phyloP scores from a whole-genome alignment of 1,284 basidiomycete genomes.

The Phlebopus sp. region DNA sequence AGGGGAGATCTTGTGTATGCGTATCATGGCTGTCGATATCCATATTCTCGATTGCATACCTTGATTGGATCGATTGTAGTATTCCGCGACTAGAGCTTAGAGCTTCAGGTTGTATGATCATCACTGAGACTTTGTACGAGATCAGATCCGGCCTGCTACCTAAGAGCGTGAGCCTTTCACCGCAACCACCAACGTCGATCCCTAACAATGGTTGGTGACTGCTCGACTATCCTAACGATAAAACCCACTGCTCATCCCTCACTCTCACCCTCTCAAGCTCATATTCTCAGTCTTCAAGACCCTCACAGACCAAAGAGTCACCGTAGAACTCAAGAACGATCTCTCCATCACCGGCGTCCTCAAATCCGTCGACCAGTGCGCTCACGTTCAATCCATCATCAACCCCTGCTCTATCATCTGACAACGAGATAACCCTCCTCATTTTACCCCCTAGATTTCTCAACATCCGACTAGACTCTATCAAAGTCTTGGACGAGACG shows the following conservation, averaged over 20 bases:
- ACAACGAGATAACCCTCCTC: too few relatives aligned
- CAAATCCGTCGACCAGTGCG: slow-evolving; percentile 97
- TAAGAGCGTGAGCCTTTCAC: too few relatives aligned
- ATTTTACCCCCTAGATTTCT: slow-evolving; percentile 69
- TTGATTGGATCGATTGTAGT: too few relatives aligned
- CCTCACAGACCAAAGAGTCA: slow-evolving; percentile 94
- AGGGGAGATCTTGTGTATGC: neutral
- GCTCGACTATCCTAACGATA: neutral
- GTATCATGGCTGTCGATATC: neutral
- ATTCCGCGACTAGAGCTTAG: too few relatives aligned
- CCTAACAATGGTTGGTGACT: slow-evolving; percentile 22
- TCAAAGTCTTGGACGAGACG: slow-evolving; percentile 89
- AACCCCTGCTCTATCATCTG: too few relatives aligned
- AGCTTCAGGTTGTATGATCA: too few relatives aligned
- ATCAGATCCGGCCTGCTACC: too few relatives aligned
- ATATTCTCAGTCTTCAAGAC: slow-evolving; percentile 99
- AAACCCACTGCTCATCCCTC: slow-evolving; percentile 10
- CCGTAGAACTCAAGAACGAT: slow-evolving; percentile 99
- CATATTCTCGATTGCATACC: neutral
- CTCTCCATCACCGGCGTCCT: slow-evolving; percentile 94
- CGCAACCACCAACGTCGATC: too few relatives aligned
- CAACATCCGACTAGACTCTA: slow-evolving; percentile 95
- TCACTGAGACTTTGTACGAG: too few relatives aligned
- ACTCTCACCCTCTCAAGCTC: too few relatives aligned
- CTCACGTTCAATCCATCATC: slow-evolving; percentile 5